Base-by-base conservation (phyloP, 441 rosid species). In the Dalechampia spathulata region DNA sequence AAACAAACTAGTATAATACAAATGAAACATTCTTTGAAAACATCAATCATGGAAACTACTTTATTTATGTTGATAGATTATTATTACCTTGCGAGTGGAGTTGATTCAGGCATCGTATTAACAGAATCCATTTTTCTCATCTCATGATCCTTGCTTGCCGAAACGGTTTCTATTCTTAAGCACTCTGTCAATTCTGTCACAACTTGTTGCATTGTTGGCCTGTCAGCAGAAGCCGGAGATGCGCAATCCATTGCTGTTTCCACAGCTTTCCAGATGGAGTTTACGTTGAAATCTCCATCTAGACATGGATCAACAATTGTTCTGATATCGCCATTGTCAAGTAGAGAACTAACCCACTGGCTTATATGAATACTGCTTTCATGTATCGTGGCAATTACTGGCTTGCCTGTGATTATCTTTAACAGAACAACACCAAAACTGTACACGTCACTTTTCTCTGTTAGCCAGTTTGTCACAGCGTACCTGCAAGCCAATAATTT, bases 391-490 rank as follows among this genome's bases (percentile, higher is more conserved):
- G 60, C 54, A 26, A 78, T 59, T 2, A 72, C 73, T 41, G 78
- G 49, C 37, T 27, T 57, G 1, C 90, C 72, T 6, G 81, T 81
- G 25, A 83, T 73, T 53, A 78, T 44, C 63, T 71, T 81, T 17
- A 79, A 53, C 5, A 77, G 67, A 19, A 79, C 77, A 12, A 82
- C 53, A 8, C 88, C 85, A 16, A 82, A 82, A n/a, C 88, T 82
- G 59, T 61, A 80, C 9, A 82, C 85, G 48, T 82, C 88, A 36
- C 81, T 82, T 64, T 75, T 75, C 65, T 75, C 74, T 34, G 42
- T 56, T 8, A 63, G 8, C 55, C 43, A 7, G 42, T n/a, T 26
- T 3, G 61, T 63, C 21, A 15, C 17, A 40, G 38, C 30, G 20
- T 48, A 63, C 32, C 68, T 63, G 43, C 40, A 52, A 39, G 2